Evolutionary conservation across 352 stramenopile species (phyloP).

Genomic region (Globisporangium irregulare): DNA sequence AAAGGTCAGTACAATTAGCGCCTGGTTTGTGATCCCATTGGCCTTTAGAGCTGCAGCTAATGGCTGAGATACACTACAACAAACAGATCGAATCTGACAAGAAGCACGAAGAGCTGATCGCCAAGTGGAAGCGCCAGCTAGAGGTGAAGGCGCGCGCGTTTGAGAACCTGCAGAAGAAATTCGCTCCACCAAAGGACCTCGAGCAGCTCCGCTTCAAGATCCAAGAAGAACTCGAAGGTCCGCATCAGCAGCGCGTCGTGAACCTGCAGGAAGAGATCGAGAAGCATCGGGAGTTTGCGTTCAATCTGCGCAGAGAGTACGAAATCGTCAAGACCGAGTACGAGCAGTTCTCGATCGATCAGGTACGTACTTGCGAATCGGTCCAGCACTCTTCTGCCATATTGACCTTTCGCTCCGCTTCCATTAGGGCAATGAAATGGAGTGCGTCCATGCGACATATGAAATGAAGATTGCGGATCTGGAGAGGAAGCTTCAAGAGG

Average conservation of each 20-base stretch:
- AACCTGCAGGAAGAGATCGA: constrained; percentile 69
- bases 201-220: constrained; percentile 82
- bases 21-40: neutral
- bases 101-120: constrained; percentile 78
- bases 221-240: constrained; percentile 77
- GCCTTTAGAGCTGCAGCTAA: neutral
- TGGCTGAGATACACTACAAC: neutral
- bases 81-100: constrained; percentile 62
- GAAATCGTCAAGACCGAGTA: constrained; percentile 85
- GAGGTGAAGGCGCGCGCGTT: constrained; percentile 81
- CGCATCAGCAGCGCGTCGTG: constrained; percentile 64
- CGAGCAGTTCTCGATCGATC: constrained; percentile 77
- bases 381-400: neutral
- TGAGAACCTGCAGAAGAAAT: constrained; percentile 79
- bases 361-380: constrained; percentile 26
- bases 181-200: constrained; percentile 75
- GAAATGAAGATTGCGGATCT: constrained; percentile 55
- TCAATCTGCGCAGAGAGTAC: constrained; percentile 65
- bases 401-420: neutral
- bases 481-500: constrained; percentile 42
- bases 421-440: constrained; percentile 59
- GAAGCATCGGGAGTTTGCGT: constrained; percentile 61
- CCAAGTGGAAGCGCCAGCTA: constrained; percentile 83
- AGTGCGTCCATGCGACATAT: constrained; percentile 70
- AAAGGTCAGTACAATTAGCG: constrained; percentile 35